phyloP scores from a whole-genome alignment of 2,329 filamentous ascomycete genomes.

The Helotiales sp. region DNA sequence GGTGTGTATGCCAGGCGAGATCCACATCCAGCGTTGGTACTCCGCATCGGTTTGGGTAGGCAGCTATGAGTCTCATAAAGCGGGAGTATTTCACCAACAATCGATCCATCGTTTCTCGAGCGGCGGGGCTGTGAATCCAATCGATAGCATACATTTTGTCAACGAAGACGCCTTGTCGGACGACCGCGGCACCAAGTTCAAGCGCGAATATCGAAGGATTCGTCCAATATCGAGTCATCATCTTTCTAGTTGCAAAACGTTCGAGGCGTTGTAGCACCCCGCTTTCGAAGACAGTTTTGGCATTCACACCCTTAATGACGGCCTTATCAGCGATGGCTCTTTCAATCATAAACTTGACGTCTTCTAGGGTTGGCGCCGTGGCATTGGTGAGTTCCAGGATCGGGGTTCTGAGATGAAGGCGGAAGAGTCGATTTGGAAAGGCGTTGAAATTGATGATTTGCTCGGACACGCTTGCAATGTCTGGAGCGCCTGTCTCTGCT shows the following conservation, averaged over 20 bases:
- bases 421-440: constrained; percentile 65
- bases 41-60: constrained; percentile 51
- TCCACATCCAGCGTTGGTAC: constrained; percentile 79
- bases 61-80: constrained; percentile 65
- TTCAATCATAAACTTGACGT: constrained; percentile 58
- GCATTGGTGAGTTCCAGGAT: constrained; percentile 49
- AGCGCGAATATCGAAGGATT: constrained; percentile 69
- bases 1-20: constrained; percentile 79
- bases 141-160: constrained; percentile 79
- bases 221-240: constrained; percentile 74
- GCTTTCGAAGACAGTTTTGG: constrained; percentile 29
- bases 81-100: constrained; percentile 68
- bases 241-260: constrained; percentile 60
- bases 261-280: constrained; percentile 40
- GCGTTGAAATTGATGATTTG: constrained; percentile 43
- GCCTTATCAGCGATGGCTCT: constrained; percentile 46
- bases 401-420: constrained; percentile 49
- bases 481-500: constrained; percentile 55
- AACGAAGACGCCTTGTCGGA: constrained; percentile 68
- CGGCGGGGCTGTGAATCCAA: constrained; percentile 76
- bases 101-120: constrained; percentile 65
- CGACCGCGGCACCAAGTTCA: constrained; percentile 67
- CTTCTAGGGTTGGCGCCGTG: constrained; percentile 52
- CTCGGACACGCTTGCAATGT: constrained; percentile 38
- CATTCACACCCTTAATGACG: constrained; percentile 50